These are phyloP conservation scores for Aspergillus persii DNA, from an alignment of 2,329 filamentous ascomycete genomes.

Conservation along the genomic window DNA sequence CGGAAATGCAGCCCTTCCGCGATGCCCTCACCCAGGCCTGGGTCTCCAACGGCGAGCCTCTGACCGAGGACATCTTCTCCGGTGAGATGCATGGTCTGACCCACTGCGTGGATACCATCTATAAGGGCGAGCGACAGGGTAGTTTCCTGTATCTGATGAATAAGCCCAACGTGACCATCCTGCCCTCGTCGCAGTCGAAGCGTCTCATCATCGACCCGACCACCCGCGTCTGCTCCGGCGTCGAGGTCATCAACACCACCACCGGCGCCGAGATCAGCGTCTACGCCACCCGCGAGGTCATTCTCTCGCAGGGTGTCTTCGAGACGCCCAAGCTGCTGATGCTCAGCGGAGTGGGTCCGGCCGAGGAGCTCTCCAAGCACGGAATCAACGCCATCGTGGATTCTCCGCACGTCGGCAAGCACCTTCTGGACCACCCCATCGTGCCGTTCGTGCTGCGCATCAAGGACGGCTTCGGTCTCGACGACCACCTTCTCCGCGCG, in stretches of 20 bases:
- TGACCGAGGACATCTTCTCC: slow-evolving; percentile 57
- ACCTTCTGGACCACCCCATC: slow-evolving; percentile 40
- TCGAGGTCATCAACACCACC: slow-evolving; percentile 45
- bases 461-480: slow-evolving; percentile 43
- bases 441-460: slow-evolving; percentile 43
- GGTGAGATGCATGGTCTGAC: slow-evolving; percentile 56
- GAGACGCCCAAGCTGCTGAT: slow-evolving; percentile 54
- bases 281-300: slow-evolving; percentile 50
- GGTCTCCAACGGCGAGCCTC: slow-evolving; percentile 50
- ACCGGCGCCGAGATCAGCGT: slow-evolving; percentile 46
- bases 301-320: slow-evolving; percentile 51
- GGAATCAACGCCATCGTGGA: slow-evolving; percentile 32
- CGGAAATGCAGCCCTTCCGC: slow-evolving; percentile 52
- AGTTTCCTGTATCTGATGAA: slow-evolving; percentile 52
- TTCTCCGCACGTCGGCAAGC: slow-evolving; percentile 29
- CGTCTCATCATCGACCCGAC: slow-evolving; percentile 52
- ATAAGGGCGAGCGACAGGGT: slow-evolving; percentile 55
- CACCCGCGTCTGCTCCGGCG: slow-evolving; percentile 43
- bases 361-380: slow-evolving; percentile 37
- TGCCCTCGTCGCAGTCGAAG: slow-evolving; percentile 52
- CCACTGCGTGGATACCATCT: slow-evolving; percentile 56
- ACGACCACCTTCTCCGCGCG: slow-evolving; percentile 40
- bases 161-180: slow-evolving; percentile 57
- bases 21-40: slow-evolving; percentile 50
- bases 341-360: slow-evolving; percentile 49